Base-by-base conservation (phyloP, 2,329 filamentous ascomycete species). In the Colletotrichum gloeosporioides region DNA sequence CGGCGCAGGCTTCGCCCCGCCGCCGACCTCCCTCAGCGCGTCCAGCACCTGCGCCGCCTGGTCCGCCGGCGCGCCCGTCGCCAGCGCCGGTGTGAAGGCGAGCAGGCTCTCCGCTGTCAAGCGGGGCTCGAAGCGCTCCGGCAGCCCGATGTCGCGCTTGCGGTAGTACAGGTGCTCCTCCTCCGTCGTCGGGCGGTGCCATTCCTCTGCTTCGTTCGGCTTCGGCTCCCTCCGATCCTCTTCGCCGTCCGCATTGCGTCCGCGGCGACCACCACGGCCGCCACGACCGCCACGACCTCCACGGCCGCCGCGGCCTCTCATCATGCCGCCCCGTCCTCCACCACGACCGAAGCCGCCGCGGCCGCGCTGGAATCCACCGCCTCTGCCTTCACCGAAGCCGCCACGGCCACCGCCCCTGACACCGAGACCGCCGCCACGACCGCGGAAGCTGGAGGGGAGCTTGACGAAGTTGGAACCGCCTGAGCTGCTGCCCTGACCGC, bases 61-160 rank as follows among this genome's bases (percentile, higher is more conserved):
- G 32, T 34, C 9, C 16, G 7, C 8, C 4, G 67, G 61, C 2
- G 18, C 12, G 78, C 6, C 78, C 75, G 76, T 81, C 79, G 63
- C 82, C 80, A 55, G 79, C 76, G 70, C 83, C 83, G 55, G 85
- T 79, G 49, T 80, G 81, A 53, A 65, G 59, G 39, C 69, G 27
- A 71, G 69, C 36, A 71, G 61, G 22, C n/a, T 39, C 55, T 68
- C 49, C 13, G 49, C 29, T 12, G 49, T 61, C 32, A 65, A 13
- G 32, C 49, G 44, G 12, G 67, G 67, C 27, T 82, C 83, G 71
- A 86, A 86, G 16, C 69, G 39, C 62, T 74, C 63, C n/a, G 76
- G 71, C 22, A 71, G 61, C 16, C 78, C 77, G 63, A 76, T 72
- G n/a, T 78, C 80, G 61, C 78, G 80, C 31, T 79, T 78, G 73